Base-by-base conservation (phyloP, 257 asterid genomes). In the Agastache rugosa region DNA sequence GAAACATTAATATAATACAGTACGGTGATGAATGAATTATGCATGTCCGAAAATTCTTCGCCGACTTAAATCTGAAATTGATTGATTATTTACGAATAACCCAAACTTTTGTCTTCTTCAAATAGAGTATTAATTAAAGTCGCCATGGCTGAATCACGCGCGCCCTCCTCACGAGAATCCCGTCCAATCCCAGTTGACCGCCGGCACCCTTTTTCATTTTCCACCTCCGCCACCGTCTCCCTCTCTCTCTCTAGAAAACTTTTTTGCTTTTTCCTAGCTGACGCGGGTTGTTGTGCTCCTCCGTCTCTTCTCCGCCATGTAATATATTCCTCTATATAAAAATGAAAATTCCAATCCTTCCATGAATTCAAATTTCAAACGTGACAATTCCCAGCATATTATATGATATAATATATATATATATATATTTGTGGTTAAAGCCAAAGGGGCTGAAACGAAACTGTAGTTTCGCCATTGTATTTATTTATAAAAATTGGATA, bases 121-220 rank as follows among this genome's bases (percentile, higher is more conserved):
- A 31, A 31, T 31, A 2, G 2, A 25, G 29, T 25, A 25, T 1
- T 2, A 0, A 56, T 34, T 78, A 72, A 78, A 41, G 74, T 34
- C 70, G 53, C 56, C 29, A 37, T 69, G 77, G 77, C 73, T 45
- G 58, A 54, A 23, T 73, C 45, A 59, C 64, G 14, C 63, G 51
- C 72, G 14, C 63, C 68, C 72, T 22, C 67, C 59, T 67, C 80
- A 80, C 84, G 72, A 54, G 79, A 76, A 66, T 80, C 78, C 64
- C 55, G 37, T 62, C 63, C 60, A 63, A 15, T 47, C 75, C 63
- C 81, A 69, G 63, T 69, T 69, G 78, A 77, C 85, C 77, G 79
- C 79, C 79, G 78, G 56, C 78, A 1, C 67, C 47, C 34, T 31
- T 64, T 41, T 35, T 8, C 47, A 17, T 16, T 35, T 14, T 61